Evolutionary conservation across 2,329 filamentous ascomycete species (phyloP), one percentile per base, ranked within the genome.

Genomic region (Cladosporium austrohemisphaericum): DNA sequence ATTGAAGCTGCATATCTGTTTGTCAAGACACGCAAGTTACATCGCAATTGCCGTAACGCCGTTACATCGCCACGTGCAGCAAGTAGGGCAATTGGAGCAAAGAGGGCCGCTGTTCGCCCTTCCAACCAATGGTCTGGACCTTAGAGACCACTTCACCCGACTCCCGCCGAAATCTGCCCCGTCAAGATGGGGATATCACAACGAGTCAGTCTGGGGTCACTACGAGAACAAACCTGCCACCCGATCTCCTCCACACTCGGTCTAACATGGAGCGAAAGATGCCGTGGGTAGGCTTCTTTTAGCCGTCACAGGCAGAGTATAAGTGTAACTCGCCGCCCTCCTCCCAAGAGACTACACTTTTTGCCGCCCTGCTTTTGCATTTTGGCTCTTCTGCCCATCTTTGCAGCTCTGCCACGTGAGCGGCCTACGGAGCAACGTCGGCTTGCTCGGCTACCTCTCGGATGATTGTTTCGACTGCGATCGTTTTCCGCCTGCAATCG

Each of bases 201-300:
- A n/a, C n/a, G n/a, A n/a, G n/a, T n/a, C n/a, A n/a, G n/a, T n/a
- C n/a, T n/a, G n/a, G n/a, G n/a, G n/a, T n/a, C n/a, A n/a, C n/a
- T n/a, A n/a, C n/a, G n/a, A n/a, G n/a, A n/a, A 40, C 7, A 10
- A 40, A 8, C 5, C 13, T 31, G 23, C 38, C 6, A 31, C 44
- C 44, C 44, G 44, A 47, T 35, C 22, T 22, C 35, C 44, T 47
- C 44, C 44, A 47, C 36, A 9, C 41, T 45, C 41, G 41, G 41
- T 31, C 13, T 14, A 35, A 25, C 28, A 35, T 29, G 20, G 29
- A 35, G 41, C 41, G 41, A 45, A 35, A 35, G 31, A 35, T 35
- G 41, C 41, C 41, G 41, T 45, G 16, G 33, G 23, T 33, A 38
- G 44, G 44, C 44, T 23, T 47, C 32, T 22, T 33, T 47, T 47